A percentile compares a stretch with the other conserved stretches of the same genome.
phyloP scores from a whole-genome alignment of 1,139 yeast species.

The Protomyces gravidus region DNA sequence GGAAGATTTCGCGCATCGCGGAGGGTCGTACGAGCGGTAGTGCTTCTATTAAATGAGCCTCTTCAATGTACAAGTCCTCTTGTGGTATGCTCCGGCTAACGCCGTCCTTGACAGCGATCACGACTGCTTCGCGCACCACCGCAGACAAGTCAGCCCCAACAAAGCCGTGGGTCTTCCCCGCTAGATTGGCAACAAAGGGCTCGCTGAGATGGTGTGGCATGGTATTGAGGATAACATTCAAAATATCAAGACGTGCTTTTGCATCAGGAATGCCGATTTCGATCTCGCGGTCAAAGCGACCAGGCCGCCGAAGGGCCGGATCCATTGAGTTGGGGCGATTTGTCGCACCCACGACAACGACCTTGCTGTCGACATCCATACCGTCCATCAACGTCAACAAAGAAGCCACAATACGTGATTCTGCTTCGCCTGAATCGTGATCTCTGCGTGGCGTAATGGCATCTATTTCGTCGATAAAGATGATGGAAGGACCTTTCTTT shows the following conservation, averaged over 20 bases:
- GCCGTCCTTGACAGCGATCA: constrained; percentile 71
- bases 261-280: constrained; percentile 98
- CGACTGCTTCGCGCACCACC: constrained; percentile 78
- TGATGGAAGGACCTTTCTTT: constrained; percentile 76
- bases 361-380: constrained; percentile 53
- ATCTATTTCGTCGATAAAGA: constrained; percentile 88
- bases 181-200: constrained; percentile 55
- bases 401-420: constrained; percentile 84
- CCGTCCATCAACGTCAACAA: constrained; percentile 86
- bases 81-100: constrained; percentile 43
- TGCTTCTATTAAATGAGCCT: constrained; percentile 61
- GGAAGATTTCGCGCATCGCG: constrained; percentile 87
- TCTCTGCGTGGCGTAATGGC: constrained; percentile 79
- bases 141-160: constrained; percentile 95
- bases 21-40: constrained; percentile 80
- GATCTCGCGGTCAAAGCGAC: constrained; percentile 89
- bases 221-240: constrained; percentile 55
- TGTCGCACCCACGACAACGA: constrained; percentile 77
- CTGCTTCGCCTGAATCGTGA: constrained; percentile 86
- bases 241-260: constrained; percentile 83
- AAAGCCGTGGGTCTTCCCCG: constrained; percentile 86
- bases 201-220: constrained; percentile 61
- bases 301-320: constrained; percentile 85
- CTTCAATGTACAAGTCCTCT: constrained; percentile 43
- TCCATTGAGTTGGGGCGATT: constrained; percentile 79